Evolutionary conservation across 2,329 filamentous ascomycete genomes (phyloP).

Genomic region (Fusarium abutilonis): DNA sequence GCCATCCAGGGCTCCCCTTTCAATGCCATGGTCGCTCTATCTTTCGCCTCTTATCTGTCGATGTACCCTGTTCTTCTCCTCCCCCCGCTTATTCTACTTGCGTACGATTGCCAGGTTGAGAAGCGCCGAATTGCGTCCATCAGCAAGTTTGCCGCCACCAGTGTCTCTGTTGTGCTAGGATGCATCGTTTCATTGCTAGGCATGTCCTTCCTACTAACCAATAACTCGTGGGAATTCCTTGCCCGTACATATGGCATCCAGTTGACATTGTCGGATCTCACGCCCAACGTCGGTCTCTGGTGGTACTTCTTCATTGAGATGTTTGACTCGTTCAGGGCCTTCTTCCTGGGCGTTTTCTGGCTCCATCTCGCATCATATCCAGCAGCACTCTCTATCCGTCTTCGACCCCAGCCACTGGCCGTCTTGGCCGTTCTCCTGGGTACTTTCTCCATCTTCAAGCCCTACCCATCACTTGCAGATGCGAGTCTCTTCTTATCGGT

Average conservation of each 20-base stretch:
- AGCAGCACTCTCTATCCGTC: conserved; percentile 81
- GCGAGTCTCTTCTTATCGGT: conserved; percentile 85
- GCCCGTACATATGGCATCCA: conserved; percentile 92
- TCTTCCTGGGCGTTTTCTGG: conserved; percentile 99
- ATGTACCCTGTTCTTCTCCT: conserved; percentile 91
- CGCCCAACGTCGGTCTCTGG: conserved; percentile 95
- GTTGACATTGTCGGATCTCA: conserved; percentile 88
- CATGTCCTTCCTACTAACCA: conserved; percentile 78
- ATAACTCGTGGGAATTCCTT: conserved; percentile 86
- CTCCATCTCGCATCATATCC: conserved; percentile 92
- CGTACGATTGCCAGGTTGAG: conserved; percentile 71
- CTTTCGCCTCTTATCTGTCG: conserved; percentile 89
- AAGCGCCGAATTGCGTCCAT: conserved; percentile 51
- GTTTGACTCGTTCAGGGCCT: conserved; percentile 96
- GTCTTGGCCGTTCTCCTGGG: conserved; percentile 86
- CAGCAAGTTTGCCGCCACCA: conserved; percentile 63
- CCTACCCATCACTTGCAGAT: conserved; percentile 93
- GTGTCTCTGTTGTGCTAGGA: conserved; percentile 62
- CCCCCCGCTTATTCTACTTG: conserved; percentile 81
- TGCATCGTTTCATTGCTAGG: conserved; percentile 71
- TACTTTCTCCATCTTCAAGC: conserved; percentile 94
- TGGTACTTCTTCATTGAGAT: conserved; percentile 99
- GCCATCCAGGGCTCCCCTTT: conserved; percentile 78
- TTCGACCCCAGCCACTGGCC: conserved; percentile 87
- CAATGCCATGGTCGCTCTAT: conserved; percentile 83